Percentiles rank a stretch among this genome's conserved stretches.
These are phyloP conservation scores for Wickerhamomyces tratensis DNA, from an alignment of 805 yeast species.

Conservation along the genomic window DNA sequence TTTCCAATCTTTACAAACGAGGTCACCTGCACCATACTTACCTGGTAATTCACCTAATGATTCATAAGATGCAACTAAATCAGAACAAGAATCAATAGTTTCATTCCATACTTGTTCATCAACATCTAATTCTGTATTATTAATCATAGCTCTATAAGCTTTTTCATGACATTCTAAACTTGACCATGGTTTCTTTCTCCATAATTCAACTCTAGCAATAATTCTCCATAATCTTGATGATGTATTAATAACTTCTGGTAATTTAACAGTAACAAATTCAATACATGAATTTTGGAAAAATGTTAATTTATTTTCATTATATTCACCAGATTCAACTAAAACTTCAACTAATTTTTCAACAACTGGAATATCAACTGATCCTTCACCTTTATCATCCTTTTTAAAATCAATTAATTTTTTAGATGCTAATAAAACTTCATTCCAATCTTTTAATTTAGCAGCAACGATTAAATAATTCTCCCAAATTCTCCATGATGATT, in stretches of 20 bases:
- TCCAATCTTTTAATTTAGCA: conserved; percentile 77
- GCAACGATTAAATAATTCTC: conserved; percentile 82
- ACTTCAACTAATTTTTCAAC: conserved; percentile 65
- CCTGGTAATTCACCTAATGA: conserved; percentile 82
- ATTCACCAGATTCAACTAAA: conserved; percentile 36
- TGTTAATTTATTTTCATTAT: conserved; percentile 27
- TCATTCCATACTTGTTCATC: conserved; percentile 62
- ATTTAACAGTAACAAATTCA: conserved; percentile 56
- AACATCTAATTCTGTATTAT: conserved; percentile 52
- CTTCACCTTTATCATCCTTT: conserved; percentile 48
- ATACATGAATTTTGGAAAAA: conserved; percentile 62
- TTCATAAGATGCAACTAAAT: conserved; percentile 78
- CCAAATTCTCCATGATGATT: conserved; percentile 82
- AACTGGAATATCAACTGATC: conserved; percentile 63
- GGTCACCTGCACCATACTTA: conserved; percentile 65
- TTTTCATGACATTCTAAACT: conserved; percentile 80
- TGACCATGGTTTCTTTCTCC: conserved; percentile 85
- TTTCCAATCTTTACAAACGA: conserved; percentile 91
- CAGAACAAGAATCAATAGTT: conserved; percentile 71
- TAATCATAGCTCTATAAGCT: conserved; percentile 67
- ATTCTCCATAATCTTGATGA: conserved; percentile 63
- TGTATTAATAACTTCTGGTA: conserved; percentile 64
- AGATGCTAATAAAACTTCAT: conserved; percentile 73
- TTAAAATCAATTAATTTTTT: conserved; percentile 49
- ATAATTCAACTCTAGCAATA: conserved; percentile 75